These are phyloP conservation scores for Leccinum variicolor DNA, from an alignment of 768 basidiomycete species.

Conservation along the genomic window DNA sequence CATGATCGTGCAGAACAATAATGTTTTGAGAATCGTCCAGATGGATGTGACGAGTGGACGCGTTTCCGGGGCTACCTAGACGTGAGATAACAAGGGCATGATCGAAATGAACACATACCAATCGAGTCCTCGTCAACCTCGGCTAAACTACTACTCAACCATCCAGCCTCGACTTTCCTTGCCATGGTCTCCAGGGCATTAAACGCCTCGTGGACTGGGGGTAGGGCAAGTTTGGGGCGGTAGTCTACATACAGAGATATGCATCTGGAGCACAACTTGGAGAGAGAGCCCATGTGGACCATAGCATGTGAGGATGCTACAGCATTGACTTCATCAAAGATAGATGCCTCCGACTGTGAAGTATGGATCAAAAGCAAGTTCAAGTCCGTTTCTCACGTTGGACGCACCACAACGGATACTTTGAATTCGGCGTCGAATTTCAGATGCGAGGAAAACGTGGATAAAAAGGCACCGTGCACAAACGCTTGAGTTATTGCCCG, in stretches of 20 bases:
- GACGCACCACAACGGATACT: constrained; percentile 17
- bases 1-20: constrained; percentile 74
- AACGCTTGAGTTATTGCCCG: constrained; percentile 56
- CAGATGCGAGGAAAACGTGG: constrained; percentile 37
- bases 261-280: constrained; percentile 36
- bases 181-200: constrained; percentile 34
- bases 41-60: constrained; percentile 45
- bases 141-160: constrained; percentile 40
- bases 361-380: constrained; percentile 1
- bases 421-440: constrained; percentile 18
- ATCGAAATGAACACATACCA: constrained; percentile 34
- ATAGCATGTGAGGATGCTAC: constrained; percentile 36
- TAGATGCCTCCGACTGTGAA: constrained; percentile 31
- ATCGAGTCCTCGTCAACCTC: constrained; percentile 20
- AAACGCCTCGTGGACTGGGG: constrained; percentile 27
- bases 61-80: constrained; percentile 39
- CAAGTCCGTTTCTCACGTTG: not conserved
- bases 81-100: constrained; percentile 1
- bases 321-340: constrained; percentile 33
- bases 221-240: constrained; percentile 29
- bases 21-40: constrained; percentile 70
- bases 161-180: constrained; percentile 44
- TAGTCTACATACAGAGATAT: constrained; percentile 34
- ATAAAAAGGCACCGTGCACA: constrained; percentile 52
- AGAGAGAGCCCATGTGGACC: constrained; percentile 37